Evolutionary conservation across 495 filamentous ascomycete species (phyloP), one percentile per base, ranked within the genome.

Genomic region (Cercophora scortea): DNA sequence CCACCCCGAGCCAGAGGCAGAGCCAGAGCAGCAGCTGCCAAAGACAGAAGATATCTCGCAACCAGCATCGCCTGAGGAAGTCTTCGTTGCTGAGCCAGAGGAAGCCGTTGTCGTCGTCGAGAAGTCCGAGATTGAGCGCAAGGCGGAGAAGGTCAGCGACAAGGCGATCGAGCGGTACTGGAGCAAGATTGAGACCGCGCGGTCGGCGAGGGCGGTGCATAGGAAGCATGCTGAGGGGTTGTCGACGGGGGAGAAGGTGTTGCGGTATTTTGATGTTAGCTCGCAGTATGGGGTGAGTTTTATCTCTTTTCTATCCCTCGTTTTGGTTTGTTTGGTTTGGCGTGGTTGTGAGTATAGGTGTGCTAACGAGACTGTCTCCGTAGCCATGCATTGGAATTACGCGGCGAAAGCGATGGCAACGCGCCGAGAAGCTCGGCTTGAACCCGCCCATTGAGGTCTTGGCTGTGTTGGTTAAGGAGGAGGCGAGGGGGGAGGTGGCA

Each of bases 391-490:
- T 96, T 49, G 94, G 94, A 1, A 90, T 94, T 19, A 68, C 81
- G 10, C 79, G 94, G 8, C 59, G 86, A 47, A 87, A 87, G 68
- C 86, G 94, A 0, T 99, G 94, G 94, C 81, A 86, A 60, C 79
- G 94, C 9, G 94, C 94, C 2, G 71, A 95, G 42, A 71, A 70
- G 43, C 68, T 99, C 43, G 85, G 85, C 1, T 69, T 99, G 45
- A 78, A 88, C 38, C 94, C 94, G 0, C 93, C 94, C 1, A 76
- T 95, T 34, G 91, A 96, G 66, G 90, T 97, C n/a, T 74, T 96
- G 4, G 86, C 89, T 0, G 87, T 96, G 18, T 63, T 96, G 38
- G 59, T 95, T 50, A 85, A 80, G 62, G 82, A 92, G 56, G 79
- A 87, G 58, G 69, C 79, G 7, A 73, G 72, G 36, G 74, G 76